Conservation (phyloP, 225 moss, liverwort and hornwort genomes). For the Pseudisothecium myosuroides region DNA sequence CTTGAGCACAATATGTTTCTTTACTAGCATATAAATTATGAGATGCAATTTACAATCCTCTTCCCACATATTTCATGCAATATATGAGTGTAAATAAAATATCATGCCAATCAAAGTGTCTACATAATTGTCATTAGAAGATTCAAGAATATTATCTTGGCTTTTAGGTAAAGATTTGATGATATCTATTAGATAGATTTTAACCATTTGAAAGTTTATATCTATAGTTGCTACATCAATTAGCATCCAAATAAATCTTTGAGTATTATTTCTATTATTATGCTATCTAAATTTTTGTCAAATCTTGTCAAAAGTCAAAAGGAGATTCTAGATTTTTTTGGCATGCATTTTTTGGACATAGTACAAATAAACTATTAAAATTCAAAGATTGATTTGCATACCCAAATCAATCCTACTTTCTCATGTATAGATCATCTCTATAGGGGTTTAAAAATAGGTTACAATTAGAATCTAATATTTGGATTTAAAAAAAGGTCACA, state of each 20-base stretch:
- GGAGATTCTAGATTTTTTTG: not conserved
- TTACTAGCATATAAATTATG: not conserved
- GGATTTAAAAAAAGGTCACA: too few species aligned
- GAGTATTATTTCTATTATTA: not conserved
- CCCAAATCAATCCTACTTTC: rapidly evolving
- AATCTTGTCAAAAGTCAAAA: not conserved
- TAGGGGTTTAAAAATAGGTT: too few species aligned
- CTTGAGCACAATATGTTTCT: rapidly evolving
- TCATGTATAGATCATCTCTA: not conserved
- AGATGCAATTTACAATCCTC: not conserved
- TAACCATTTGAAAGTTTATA: not conserved
- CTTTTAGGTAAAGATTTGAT: not conserved
- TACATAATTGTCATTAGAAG: not conserved
- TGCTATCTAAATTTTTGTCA: not conserved
- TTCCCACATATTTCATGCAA: not conserved
- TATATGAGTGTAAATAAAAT: not conserved
- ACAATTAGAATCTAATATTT: too few species aligned
- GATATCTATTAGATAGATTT: not conserved
- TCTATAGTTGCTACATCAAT: not conserved
- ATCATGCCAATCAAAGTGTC: not conserved
- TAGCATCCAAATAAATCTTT: too few species aligned
- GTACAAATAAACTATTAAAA: not conserved
- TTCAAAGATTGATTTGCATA: not conserved
- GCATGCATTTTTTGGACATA: not conserved
- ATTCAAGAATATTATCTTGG: not conserved